These are phyloP conservation scores for Dictyostelium intermedium DNA, from an alignment of 78 protist genomes.

Conservation along the genomic window DNA sequence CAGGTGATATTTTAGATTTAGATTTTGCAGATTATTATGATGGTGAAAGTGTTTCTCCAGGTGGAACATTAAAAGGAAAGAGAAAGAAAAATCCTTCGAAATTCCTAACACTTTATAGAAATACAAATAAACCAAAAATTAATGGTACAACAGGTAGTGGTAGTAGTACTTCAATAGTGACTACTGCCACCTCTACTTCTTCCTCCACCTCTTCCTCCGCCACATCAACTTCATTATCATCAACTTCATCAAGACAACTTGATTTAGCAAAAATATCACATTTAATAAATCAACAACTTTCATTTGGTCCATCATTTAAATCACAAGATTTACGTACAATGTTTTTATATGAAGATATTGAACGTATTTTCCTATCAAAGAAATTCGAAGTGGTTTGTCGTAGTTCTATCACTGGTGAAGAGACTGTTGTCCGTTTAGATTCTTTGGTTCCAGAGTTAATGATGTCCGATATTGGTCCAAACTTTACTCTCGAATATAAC, in stretches of 20 bases:
- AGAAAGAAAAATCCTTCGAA: conserved; percentile 35
- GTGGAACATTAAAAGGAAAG: conserved; percentile 65
- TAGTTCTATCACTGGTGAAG: conserved; percentile 9
- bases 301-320: not conserved
- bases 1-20: not conserved
- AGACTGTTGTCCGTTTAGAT: conserved; percentile 3
- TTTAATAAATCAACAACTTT: not conserved
- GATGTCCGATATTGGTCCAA: conserved; percentile 54
- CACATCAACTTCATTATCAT: not conserved
- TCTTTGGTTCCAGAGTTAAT: conserved; percentile 50
- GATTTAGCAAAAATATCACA: not conserved
- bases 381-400: conserved; percentile 18
- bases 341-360: conserved; percentile 51
- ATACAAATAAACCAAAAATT: not conserved
- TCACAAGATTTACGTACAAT: conserved; percentile 28
- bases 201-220: not conserved
- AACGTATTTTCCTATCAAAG: conserved; percentile 27
- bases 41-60: conserved; percentile 57
- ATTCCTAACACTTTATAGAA: conserved; percentile 63
- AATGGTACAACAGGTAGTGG: not conserved
- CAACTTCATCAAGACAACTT: not conserved
- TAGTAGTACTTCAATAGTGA: not conserved
- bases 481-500: conserved; percentile 46
- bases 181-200: not conserved
- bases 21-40: conserved; percentile 50